Base-by-base conservation (phyloP, 495 filamentous ascomycete species). In the Tetracladium setigerum region DNA sequence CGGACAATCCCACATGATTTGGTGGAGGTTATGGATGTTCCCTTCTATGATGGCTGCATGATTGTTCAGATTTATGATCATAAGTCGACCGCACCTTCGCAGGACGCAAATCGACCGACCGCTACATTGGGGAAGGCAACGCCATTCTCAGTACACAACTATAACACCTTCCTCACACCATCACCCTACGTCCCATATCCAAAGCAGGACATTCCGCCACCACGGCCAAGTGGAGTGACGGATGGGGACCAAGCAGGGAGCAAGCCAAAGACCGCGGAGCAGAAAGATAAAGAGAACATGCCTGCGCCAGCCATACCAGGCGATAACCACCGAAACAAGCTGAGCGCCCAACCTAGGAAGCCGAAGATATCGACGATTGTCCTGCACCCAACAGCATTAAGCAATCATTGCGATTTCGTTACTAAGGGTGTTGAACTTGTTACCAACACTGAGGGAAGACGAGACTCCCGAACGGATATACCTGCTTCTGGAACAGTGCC, bases 21-120 rank as follows among this genome's bases (percentile, higher is more conserved):
- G 39, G 52, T 81, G 2, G 67, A 66, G n/a, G 68, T 73, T 41
- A 74, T 79, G 30, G 69, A 77, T 18, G 83, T 95, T 18, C 71
- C 67, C n/a, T 97, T 94, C 57, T 99, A 97, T 58, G 92, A 99
- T 61, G 89, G 84, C 15, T 95, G 91, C 60, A 73, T 99, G 41
- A 97, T 99, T 51, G 89, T 97, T 37, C 82, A 95, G 60, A 72
- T 96, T 4, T 75, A 92, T 50, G 86, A 96, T 66, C 85, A 95
- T 64, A 83, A 82, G 42, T 82, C 84, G 5, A 73, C 69, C 2
- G 72, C 78, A 27, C 72, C 79, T 36, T 67, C 69, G 53, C 77
- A 61, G 62, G 79, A 81, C 41, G 66, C 78, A 17, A 75, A 76
- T n/a, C 64, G 66, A 43, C 74, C 66, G 6, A 58, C 69, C 19